Conservation (phyloP, 1,284 basidiomycete genomes). For the Rhizoctonia solani region DNA sequence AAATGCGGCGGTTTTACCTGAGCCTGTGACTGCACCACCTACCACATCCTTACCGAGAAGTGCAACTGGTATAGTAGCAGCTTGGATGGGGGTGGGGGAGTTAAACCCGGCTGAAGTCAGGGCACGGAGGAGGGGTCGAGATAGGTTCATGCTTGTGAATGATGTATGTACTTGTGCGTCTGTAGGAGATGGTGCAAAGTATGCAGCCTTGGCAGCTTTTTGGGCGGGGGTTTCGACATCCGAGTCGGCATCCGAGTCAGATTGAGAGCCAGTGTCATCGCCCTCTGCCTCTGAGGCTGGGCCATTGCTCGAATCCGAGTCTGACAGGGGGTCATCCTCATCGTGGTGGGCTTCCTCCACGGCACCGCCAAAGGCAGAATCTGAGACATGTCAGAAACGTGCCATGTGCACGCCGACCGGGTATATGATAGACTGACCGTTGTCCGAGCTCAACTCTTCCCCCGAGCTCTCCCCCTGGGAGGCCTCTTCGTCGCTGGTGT, state of each 20-base stretch:
- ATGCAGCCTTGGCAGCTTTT: constrained; percentile 80
- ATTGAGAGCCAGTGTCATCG: constrained; percentile 40
- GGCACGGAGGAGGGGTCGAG: constrained; percentile 85
- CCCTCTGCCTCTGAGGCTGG: constrained; percentile 38
- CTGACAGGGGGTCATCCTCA: constrained; percentile 45
- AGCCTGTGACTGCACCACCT: constrained; percentile 92
- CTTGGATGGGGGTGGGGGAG: constrained; percentile 94
- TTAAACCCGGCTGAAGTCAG: constrained; percentile 80
- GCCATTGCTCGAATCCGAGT: constrained; percentile 36
- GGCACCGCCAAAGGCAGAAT: constrained; percentile 37
- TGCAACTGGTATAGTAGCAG: constrained; percentile 89
- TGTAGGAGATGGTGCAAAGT: constrained; percentile 63
- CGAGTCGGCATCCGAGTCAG: constrained; percentile 51
- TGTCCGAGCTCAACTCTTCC: constrained; percentile 40
- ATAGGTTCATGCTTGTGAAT: constrained; percentile 86
- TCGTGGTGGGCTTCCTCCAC: constrained; percentile 44
- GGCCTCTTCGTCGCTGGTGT: constrained; percentile 40
- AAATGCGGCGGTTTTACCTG: constrained; percentile 96
- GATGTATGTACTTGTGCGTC: constrained; percentile 59
- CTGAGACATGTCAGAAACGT: constrained; percentile 2
- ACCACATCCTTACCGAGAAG: constrained; percentile 94
- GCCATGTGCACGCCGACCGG: not conserved
- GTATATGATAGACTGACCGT: constrained; percentile 21
- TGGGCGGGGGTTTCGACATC: constrained; percentile 72
- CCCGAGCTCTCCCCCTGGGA: constrained; percentile 43